Percentiles rank a stretch among this genome's conserved stretches.
Evolutionary conservation across 169 alveolate species (phyloP).

Genomic region (Theileria annulata): DNA sequence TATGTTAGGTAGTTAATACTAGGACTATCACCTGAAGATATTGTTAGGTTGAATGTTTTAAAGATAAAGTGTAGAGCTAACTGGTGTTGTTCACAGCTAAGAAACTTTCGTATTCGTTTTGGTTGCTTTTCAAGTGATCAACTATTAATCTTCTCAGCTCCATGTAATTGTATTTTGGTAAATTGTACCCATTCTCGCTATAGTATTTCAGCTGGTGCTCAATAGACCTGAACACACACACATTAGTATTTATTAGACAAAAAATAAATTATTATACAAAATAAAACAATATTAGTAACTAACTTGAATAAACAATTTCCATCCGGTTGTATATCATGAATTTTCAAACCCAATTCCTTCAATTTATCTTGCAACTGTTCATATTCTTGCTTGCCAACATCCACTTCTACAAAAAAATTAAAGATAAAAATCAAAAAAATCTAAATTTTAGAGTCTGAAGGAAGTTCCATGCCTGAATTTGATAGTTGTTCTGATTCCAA

Average conservation of each 20-base stretch:
- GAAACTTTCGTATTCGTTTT: slow-evolving; percentile 36
- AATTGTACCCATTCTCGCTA: neutral
- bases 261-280: neutral
- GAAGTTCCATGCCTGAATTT: neutral
- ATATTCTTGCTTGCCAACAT: slow-evolving; percentile 28
- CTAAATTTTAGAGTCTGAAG: neutral
- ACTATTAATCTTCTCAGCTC: slow-evolving; percentile 29
- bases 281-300: neutral
- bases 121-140: slow-evolving; percentile 27
- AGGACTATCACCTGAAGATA: neutral
- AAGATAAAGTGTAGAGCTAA: neutral
- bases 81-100: neutral
- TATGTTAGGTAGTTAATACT: neutral
- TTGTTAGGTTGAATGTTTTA: neutral
- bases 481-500: slow-evolving; percentile 13
- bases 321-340: slow-evolving; percentile 48
- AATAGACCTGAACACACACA: slow-evolving; percentile 39
- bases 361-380: neutral
- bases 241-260: neutral
- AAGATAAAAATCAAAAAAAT: too few species aligned
- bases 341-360: slow-evolving; percentile 2
- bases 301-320: slow-evolving; percentile 68
- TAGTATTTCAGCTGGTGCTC: slow-evolving; percentile 52
- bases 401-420: neutral
- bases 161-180: slow-evolving; percentile 19